These are phyloP conservation scores for Boletus patriciae DNA, from an alignment of 768 basidiomycete species.

Conservation along the genomic window DNA sequence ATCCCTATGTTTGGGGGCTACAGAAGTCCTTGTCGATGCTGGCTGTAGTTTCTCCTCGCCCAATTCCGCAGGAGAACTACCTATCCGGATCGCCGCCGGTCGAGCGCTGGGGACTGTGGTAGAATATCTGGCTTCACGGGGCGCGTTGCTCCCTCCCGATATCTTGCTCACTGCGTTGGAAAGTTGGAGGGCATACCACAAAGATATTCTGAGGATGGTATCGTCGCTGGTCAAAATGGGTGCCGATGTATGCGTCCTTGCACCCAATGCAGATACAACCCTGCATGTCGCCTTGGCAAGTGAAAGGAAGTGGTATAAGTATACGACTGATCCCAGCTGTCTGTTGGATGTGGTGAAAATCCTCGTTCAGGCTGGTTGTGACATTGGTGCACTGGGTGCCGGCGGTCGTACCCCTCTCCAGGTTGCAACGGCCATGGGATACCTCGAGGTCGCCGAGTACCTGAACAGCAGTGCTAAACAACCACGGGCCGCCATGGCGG, in stretches of 20 bases:
- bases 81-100: not conserved
- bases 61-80: not conserved
- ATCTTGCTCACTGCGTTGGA: not conserved
- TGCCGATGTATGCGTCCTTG: not conserved
- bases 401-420: not conserved
- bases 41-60: not conserved
- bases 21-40: not conserved
- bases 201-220: not conserved
- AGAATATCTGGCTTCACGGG: not conserved
- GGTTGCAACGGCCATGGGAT: not conserved
- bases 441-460: not conserved
- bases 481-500: too few relatives aligned
- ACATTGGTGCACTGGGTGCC: not conserved
- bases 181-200: fast-evolving
- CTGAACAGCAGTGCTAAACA: too few relatives aligned
- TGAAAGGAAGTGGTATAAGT: not conserved
- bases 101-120: not conserved
- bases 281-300: not conserved
- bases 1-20: not conserved
- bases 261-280: not conserved
- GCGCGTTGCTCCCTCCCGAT: not conserved
- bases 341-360: not conserved
- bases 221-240: not conserved
- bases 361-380: not conserved
- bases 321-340: not conserved